These are phyloP conservation scores for Sporothrix protearum DNA, from an alignment of 2,329 filamentous ascomycete genomes.

Conservation along the genomic window DNA sequence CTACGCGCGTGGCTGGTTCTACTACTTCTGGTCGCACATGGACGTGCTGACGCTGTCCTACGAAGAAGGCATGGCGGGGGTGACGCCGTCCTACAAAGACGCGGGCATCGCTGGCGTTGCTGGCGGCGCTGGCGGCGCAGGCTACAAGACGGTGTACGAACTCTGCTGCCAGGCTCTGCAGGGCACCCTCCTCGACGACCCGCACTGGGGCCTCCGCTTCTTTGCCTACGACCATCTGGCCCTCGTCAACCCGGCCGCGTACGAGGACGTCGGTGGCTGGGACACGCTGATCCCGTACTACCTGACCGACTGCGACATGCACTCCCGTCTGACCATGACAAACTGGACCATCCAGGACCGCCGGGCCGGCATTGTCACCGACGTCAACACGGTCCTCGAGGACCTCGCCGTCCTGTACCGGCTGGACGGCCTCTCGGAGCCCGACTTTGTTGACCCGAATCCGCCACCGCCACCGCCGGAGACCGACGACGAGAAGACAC, in stretches of 20 bases:
- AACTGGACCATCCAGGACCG: slow-evolving; percentile 42
- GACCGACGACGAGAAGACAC: too few relatives aligned
- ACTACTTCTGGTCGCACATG: slow-evolving; percentile 55
- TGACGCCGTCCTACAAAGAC: slow-evolving; percentile 36
- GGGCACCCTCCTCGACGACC: slow-evolving; percentile 34
- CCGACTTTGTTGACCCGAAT: background rate
- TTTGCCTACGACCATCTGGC: slow-evolving; percentile 58
- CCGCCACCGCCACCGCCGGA: background rate
- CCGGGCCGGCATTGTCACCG: slow-evolving; percentile 42
- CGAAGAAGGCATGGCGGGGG: slow-evolving; percentile 40
- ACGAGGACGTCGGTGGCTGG: slow-evolving; percentile 52
- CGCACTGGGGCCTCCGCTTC: slow-evolving; percentile 50
- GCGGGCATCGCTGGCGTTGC: background rate
- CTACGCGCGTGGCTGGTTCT: slow-evolving; percentile 42
- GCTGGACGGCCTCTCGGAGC: background rate
- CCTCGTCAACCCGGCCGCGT: slow-evolving; percentile 52
- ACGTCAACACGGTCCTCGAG: background rate
- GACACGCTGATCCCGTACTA: slow-evolving; percentile 58
- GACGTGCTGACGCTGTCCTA: slow-evolving; percentile 47
- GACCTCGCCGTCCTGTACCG: background rate
- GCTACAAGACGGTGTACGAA: slow-evolving; percentile 40
- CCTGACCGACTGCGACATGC: slow-evolving; percentile 56
- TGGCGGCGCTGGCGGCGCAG: slow-evolving; percentile 27
- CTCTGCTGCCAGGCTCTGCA: slow-evolving; percentile 19
- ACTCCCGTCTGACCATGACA: slow-evolving; percentile 43